Conservation (phyloP, 495 filamentous ascomycete genomes). For the Aspergillus ellipticus region DNA sequence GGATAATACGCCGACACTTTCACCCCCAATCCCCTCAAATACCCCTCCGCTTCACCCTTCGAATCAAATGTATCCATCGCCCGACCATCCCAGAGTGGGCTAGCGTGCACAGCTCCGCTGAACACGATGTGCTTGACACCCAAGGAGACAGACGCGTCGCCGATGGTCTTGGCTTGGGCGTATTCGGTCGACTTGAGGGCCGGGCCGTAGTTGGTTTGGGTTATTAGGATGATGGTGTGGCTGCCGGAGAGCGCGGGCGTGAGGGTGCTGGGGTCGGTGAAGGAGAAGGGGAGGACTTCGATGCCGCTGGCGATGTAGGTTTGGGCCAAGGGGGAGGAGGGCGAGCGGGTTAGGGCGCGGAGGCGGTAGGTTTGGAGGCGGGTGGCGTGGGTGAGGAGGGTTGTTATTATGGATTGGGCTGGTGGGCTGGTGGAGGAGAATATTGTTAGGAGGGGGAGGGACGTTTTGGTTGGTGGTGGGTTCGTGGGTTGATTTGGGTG, state of each 20-base stretch:
- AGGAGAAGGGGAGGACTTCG: constrained; percentile 47
- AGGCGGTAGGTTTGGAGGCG: constrained; percentile 48
- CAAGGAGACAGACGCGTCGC: constrained; percentile 40
- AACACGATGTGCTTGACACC: constrained; percentile 50
- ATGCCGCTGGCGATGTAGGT: constrained; percentile 31
- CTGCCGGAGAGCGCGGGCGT: constrained; percentile 37
- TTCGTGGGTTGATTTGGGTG: too few species aligned
- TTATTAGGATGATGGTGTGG: constrained; percentile 50
- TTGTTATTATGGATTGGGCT: constrained; percentile 54
- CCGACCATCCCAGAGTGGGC: constrained; percentile 12
- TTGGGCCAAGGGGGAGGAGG: constrained; percentile 26
- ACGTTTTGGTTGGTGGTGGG: constrained; percentile 3
- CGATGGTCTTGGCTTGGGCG: constrained; percentile 39
- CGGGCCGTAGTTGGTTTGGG: constrained; percentile 30
- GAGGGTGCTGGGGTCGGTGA: constrained; percentile 38
- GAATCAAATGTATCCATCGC: constrained; percentile 40
- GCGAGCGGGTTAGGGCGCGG: constrained; percentile 50
- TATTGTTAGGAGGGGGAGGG: constrained; percentile 39
- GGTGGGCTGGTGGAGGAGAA: constrained; percentile 64
- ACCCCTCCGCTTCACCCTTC: constrained; percentile 36
- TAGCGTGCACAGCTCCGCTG: constrained; percentile 37
- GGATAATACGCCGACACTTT: constrained; percentile 38
- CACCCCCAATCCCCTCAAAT: constrained; percentile 42
- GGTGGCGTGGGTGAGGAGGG: constrained; percentile 45
- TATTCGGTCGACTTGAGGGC: constrained; percentile 34